Conservation (phyloP, 148 eudicot species). For the Cornus suecica region DNA sequence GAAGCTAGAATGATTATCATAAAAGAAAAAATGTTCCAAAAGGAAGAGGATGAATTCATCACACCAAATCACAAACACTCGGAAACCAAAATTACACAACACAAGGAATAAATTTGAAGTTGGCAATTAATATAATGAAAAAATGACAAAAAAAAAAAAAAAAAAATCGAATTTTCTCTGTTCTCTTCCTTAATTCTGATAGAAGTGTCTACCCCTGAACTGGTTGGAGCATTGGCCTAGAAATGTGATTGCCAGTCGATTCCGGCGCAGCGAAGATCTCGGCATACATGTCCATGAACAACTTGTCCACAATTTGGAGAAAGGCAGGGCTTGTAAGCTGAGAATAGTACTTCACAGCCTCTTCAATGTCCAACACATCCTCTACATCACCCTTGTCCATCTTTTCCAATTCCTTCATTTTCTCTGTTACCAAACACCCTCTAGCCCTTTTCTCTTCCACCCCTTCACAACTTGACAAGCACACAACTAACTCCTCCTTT, state of each 20-base stretch:
- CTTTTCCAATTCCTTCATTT: conserved; percentile 54
- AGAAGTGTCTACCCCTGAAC: neutral
- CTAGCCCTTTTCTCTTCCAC: conserved; percentile 19
- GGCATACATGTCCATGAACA: conserved; percentile 44
- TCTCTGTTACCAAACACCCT: conserved; percentile 30
- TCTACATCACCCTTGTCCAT: conserved; percentile 39
- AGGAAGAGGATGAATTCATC: neutral
- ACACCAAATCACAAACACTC: neutral
- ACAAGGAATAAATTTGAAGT: too few relatives aligned
- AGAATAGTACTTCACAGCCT: conserved; percentile 58
- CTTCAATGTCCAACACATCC: conserved; percentile 54
- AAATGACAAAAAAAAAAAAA: neutral
- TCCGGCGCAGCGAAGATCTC: conserved; percentile 28
- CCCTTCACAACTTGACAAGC: conserved; percentile 6
- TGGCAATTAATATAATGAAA: too few relatives aligned
- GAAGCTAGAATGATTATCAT: neutral
- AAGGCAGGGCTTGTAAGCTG: conserved; percentile 52
- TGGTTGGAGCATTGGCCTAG: neutral
- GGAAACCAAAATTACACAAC: neutral
- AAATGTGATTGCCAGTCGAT: neutral
- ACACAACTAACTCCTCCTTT: conserved; percentile 11
- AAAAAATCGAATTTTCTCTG: neutral
- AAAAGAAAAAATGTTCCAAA: neutral
- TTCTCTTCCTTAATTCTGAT: neutral
- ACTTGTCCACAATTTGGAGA: conserved; percentile 58